These are phyloP conservation scores for Neophaeococcomyces aloes DNA, from an alignment of 2,329 filamentous ascomycete species.

Conservation along the genomic window DNA sequence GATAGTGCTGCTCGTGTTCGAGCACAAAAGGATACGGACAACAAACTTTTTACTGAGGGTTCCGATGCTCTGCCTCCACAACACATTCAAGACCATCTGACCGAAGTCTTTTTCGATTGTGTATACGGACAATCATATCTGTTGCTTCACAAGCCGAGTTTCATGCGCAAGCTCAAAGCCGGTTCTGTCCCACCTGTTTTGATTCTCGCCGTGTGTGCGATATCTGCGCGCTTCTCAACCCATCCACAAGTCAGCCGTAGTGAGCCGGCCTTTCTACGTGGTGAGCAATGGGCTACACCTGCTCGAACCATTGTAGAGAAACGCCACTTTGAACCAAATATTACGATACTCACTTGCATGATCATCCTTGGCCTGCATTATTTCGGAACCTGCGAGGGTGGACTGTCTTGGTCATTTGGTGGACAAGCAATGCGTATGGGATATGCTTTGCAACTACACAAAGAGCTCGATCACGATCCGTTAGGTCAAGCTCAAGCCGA, in stretches of 20 bases:
- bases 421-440: constrained; percentile 96
- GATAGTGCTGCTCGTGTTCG: constrained; percentile 43
- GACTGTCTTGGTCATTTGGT: constrained; percentile 88
- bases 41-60: constrained; percentile 68
- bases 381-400: constrained; percentile 93
- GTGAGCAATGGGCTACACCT: constrained; percentile 79
- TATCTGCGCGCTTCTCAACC: constrained; percentile 88
- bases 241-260: constrained; percentile 71
- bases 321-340: constrained; percentile 88
- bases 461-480: constrained; percentile 76
- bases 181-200: constrained; percentile 79
- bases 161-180: constrained; percentile 70
- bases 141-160: constrained; percentile 90
- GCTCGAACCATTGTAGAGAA: constrained; percentile 80
- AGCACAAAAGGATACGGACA: constrained; percentile 59
- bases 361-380: constrained; percentile 83
- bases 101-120: constrained; percentile 91
- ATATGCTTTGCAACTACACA: constrained; percentile 86
- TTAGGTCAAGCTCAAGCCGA: constrained; percentile 43
- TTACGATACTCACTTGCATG: constrained; percentile 87
- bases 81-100: constrained; percentile 84
- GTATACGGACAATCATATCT: constrained; percentile 94
- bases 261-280: constrained; percentile 71
- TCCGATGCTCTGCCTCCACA: constrained; percentile 69
- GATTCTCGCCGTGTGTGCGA: constrained; percentile 84